These are phyloP conservation scores for Solanum pimpinellifolium DNA, from an alignment of 257 asterid species.

Conservation along the genomic window DNA sequence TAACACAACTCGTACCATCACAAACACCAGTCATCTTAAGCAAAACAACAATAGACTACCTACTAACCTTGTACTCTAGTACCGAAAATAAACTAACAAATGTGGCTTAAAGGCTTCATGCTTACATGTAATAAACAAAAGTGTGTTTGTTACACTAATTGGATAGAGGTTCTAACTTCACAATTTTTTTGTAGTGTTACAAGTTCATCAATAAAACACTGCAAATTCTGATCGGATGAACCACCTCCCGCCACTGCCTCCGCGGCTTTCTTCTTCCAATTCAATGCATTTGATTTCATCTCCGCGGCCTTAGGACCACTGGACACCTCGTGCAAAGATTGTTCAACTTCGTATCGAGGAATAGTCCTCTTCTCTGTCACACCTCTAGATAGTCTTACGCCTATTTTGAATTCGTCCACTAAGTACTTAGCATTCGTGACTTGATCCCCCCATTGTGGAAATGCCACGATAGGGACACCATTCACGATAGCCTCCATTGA, in stretches of 20 bases:
- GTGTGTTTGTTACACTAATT: neutral
- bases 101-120: too few relatives aligned
- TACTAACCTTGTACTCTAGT: too few relatives aligned
- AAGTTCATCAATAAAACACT: neutral
- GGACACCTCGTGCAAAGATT: neutral
- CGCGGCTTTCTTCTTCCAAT: constrained; percentile 1
- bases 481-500: neutral
- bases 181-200: neutral
- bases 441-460: neutral
- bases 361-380: neutral
- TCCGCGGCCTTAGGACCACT: neutral
- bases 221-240: neutral
- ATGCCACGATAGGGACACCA: neutral
- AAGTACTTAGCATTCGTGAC: neutral
- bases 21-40: too few relatives aligned
- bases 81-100: too few relatives aligned
- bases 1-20: too few relatives aligned
- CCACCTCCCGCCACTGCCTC: neutral
- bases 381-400: neutral
- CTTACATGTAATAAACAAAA: too few relatives aligned
- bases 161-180: neutral
- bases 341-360: neutral
- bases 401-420: neutral
- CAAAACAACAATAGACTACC: too few relatives aligned
- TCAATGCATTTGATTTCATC: neutral